These are phyloP conservation scores for Tripidium arundinaceum DNA, from an alignment of 202 grass and related monocot species.

Conservation along the genomic window DNA sequence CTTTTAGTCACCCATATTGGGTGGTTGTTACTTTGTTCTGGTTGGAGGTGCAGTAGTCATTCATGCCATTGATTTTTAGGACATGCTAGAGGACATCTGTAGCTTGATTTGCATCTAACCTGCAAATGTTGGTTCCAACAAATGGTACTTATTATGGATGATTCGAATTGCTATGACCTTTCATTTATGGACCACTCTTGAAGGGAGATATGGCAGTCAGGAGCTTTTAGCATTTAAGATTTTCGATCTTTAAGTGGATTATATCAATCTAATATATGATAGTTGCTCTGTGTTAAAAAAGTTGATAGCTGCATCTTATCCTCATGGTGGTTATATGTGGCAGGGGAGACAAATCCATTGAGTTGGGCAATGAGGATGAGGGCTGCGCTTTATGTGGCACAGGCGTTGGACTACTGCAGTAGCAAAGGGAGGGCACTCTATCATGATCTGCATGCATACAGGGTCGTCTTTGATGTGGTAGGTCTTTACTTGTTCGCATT, in stretches of 20 bases:
- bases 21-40: no score
- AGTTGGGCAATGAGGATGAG: constrained; percentile 80
- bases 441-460: constrained; percentile 86
- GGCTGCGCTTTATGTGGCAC: constrained; percentile 71
- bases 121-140: neutral
- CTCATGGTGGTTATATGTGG: constrained; percentile 26
- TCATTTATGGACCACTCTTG: neutral
- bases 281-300: neutral
- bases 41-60: no score
- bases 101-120: neutral
- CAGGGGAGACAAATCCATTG: constrained; percentile 82
- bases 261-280: neutral
- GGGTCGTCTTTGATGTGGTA: constrained; percentile 89
- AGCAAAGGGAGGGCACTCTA: constrained; percentile 65
- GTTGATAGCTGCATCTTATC: neutral
- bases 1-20: no score
- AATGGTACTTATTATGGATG: constrained; percentile 5
- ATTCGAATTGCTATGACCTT: neutral
- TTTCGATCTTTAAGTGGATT: neutral
- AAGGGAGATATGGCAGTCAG: neutral
- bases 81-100: neutral
- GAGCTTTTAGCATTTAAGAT: neutral
- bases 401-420: constrained; percentile 73
- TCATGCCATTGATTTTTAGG: neutral
- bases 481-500: neutral